Evolutionary conservation across 805 yeast genomes (phyloP), one percentile per base, ranked within the genome.

Genomic region (Candida nanaspora): DNA sequence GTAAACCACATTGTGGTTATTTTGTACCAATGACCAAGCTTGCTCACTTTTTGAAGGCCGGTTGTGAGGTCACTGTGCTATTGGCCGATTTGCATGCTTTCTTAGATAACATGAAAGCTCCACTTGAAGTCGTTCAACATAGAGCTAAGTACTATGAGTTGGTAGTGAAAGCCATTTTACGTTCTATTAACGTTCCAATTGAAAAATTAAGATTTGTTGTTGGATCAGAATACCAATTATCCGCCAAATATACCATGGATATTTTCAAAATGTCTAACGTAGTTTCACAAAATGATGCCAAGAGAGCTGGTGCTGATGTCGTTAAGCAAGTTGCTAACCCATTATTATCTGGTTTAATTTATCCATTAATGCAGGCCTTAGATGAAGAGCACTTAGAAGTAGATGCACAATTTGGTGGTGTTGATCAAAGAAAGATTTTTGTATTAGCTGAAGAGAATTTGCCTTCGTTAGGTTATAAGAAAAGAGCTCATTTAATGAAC

Each of bases 231-330:
- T 93, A 88, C 70, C 98, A 93, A 67, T 68, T 81, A 41, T 63
- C 74, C 20, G 72, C 80, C 7, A 79, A 84, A 29, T 93, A 86
- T 68, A 84, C 95, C 8, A 60, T 93, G 80, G 99, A 93, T 57
- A 65, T 93, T 33, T 93, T 89, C 77, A 80, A 79, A 62, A 63
- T 93, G 57, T 74, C 94, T 36, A 93, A 91, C 62, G 61, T 69
- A 35, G 96, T 87, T 23, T 80, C 95, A 20, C 96, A 86, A 66
- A 89, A 91, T 60, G 98, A 89, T 60, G 96, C 98, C 45, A 86
- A 86, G 69, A 80, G 98, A 63, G 99, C 99, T 2, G 99, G 99
- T 62, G 98, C 99, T 10, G 99, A 93, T 65, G 99, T 93, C 41
- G 99, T 93, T 47, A 93, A 93, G 62, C 98, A 93, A 69, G 97